Conservation (phyloP, 2,329 filamentous ascomycete species). For the Rutstroemia sp. region DNA sequence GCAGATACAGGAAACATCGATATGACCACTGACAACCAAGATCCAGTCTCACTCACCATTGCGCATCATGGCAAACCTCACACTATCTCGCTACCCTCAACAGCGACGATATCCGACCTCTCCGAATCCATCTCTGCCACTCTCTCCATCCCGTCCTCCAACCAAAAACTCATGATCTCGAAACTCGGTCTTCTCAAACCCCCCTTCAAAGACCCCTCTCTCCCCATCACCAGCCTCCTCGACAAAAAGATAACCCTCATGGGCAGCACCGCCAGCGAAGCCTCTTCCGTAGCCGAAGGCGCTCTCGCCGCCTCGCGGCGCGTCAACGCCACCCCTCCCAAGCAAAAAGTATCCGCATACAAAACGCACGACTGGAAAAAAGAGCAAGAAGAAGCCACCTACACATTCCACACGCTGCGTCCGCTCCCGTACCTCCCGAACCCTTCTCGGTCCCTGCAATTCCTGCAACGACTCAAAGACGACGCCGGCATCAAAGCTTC, state of each 20-base stretch:
- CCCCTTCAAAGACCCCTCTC: slow-evolving; percentile 52
- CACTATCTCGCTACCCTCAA: slow-evolving; percentile 36
- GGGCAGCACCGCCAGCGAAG: slow-evolving; percentile 53
- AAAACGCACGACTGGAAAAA: slow-evolving; percentile 40
- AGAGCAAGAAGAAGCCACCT: slow-evolving; percentile 44
- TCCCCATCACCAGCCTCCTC: slow-evolving; percentile 41
- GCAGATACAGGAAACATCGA: slow-evolving; percentile 9
- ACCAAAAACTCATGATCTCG: slow-evolving; percentile 63
- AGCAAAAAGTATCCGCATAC: slow-evolving; percentile 32
- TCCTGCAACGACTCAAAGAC: slow-evolving; percentile 67
- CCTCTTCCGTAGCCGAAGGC: slow-evolving; percentile 44
- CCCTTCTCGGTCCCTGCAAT: slow-evolving; percentile 60
- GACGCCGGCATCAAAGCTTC: slow-evolving; percentile 79
- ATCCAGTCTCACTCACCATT: slow-evolving; percentile 37
- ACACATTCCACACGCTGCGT: slow-evolving; percentile 74
- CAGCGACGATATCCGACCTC: slow-evolving; percentile 49
- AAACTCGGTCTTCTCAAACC: slow-evolving; percentile 58
- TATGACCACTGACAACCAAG: slow-evolving; percentile 22
- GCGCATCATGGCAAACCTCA: slow-evolving; percentile 40
- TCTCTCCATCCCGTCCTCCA: slow-evolving; percentile 51
- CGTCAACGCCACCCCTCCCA: slow-evolving; percentile 30
- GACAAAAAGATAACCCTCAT: slow-evolving; percentile 58
- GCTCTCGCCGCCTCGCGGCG: slow-evolving; percentile 41
- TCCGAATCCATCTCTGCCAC: slow-evolving; percentile 47
- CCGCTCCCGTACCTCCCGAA: slow-evolving; percentile 73